Evolutionary conservation across 441 rosid species (phyloP).

Genomic region (Bruguiera hainesii): DNA sequence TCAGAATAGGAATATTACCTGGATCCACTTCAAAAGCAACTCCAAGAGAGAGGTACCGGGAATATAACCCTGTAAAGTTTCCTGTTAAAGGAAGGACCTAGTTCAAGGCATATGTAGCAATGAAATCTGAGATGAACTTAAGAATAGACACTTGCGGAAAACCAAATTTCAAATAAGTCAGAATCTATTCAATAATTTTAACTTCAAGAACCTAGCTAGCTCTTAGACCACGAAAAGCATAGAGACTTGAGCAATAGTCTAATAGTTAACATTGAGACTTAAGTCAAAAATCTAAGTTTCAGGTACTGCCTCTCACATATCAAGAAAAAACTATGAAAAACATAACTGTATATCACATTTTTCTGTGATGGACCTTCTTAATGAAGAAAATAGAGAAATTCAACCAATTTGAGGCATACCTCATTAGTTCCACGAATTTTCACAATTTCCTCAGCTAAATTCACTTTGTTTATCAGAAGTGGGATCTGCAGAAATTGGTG

Average conservation of each 20-base stretch:
- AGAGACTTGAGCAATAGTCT: too few species aligned
- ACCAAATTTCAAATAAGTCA: conserved; percentile 10
- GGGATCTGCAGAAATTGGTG: conserved; percentile 59
- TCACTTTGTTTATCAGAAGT: conserved; percentile 53
- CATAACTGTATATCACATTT: background rate
- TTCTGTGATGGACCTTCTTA: background rate
- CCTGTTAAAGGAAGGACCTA: conserved; percentile 35
- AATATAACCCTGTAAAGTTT: conserved; percentile 20
- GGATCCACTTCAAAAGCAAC: conserved; percentile 76
- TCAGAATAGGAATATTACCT: conserved; percentile 40
- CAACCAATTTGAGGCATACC: conserved; percentile 42
- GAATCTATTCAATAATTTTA: background rate
- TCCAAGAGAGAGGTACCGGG: conserved; percentile 47
- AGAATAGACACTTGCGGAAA: background rate
- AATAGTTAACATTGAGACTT: too few species aligned
- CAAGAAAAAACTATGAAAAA: too few species aligned
- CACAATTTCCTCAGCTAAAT: conserved; percentile 53
- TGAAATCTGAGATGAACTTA: background rate
- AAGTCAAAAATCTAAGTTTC: too few species aligned
- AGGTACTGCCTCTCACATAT: too few species aligned
- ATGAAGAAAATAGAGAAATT: conserved; percentile 9
- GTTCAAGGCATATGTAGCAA: background rate
- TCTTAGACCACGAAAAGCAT: background rate
- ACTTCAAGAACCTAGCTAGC: background rate
- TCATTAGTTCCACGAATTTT: conserved; percentile 42